Percentiles rank a stretch among this genome's conserved stretches.
These are phyloP conservation scores for Trypanosoma rangeli DNA, from an alignment of 208 protist species.

Conservation along the genomic window DNA sequence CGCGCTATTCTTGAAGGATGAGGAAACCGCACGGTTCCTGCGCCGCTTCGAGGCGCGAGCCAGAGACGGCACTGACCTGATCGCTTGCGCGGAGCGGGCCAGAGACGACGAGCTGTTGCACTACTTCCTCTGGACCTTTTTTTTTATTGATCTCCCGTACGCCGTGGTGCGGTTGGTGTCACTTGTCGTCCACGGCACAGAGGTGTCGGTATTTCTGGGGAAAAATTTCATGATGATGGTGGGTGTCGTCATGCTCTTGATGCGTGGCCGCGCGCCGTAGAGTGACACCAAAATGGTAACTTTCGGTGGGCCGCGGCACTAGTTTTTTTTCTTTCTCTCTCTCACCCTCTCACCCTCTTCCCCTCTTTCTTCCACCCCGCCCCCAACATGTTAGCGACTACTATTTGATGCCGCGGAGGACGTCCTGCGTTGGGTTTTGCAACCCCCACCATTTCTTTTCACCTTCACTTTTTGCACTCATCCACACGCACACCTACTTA, in stretches of 20 bases:
- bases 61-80: conserved; percentile 4
- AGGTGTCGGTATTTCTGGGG: conserved; percentile 22
- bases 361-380: too few species aligned
- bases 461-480: too few species aligned
- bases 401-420: too few species aligned
- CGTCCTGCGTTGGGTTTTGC: too few species aligned
- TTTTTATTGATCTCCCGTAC: conserved; percentile 32
- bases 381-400: too few species aligned
- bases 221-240: conserved; percentile 33
- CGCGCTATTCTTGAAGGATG: conserved; percentile 21
- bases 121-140: conserved; percentile 28
- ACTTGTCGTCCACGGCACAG: conserved; percentile 19
- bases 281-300: too few species aligned
- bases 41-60: conserved; percentile 14
- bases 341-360: too few species aligned
- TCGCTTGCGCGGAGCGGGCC: conserved; percentile 3
- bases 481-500: too few species aligned
- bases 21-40: conserved; percentile 16
- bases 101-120: conserved; percentile 27
- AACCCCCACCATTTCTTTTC: neutral
- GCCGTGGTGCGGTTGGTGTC: conserved; percentile 19
- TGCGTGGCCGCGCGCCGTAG: conserved; percentile 1
- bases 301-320: neutral
- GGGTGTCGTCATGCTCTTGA: conserved; percentile 20
- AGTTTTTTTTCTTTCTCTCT: neutral